These are phyloP conservation scores for Pichia sp. DNA, from an alignment of 1,139 yeast genomes.

Conservation along the genomic window DNA sequence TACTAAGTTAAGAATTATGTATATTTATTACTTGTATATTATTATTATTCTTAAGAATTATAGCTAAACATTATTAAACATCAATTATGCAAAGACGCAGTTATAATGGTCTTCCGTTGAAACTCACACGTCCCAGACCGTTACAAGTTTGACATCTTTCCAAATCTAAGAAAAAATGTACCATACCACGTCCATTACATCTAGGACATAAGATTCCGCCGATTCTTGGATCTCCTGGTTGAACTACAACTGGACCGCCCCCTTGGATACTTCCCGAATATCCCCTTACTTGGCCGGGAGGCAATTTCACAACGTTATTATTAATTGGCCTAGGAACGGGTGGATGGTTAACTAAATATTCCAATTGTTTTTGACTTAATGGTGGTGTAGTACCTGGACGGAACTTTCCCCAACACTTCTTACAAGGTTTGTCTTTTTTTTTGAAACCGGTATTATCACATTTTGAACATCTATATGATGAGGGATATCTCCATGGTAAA, in stretches of 20 bases:
- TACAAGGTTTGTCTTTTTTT: constrained; percentile 57
- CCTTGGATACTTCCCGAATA: constrained; percentile 5
- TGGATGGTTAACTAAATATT: constrained; percentile 11
- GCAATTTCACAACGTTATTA: constrained; percentile 18
- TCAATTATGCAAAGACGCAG: neutral
- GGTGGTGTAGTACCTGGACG: constrained; percentile 36
- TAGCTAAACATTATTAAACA: neutral
- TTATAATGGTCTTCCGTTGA: constrained; percentile 15
- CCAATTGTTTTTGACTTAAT: constrained; percentile 15
- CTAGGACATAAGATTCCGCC: constrained; percentile 77
- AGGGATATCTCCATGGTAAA: constrained; percentile 67
- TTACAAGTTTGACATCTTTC: constrained; percentile 54
- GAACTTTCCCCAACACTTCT: constrained; percentile 64
- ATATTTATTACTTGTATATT: neutral
- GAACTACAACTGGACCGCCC: constrained; percentile 38
- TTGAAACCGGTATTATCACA: constrained; percentile 76
- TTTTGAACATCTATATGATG: constrained; percentile 51
- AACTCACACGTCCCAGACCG: constrained; percentile 47
- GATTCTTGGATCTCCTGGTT: constrained; percentile 77
- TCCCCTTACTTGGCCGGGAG: constrained; percentile 17
- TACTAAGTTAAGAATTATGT: neutral
- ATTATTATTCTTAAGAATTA: neutral
- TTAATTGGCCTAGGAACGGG: constrained; percentile 20
- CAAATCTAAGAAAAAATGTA: constrained; percentile 46
- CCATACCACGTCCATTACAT: constrained; percentile 67